A percentile compares a stretch with the other conserved stretches of the same genome.
Evolutionary conservation across 805 yeast species (phyloP).

Genomic region (Wickerhamomyces ciferrii): DNA sequence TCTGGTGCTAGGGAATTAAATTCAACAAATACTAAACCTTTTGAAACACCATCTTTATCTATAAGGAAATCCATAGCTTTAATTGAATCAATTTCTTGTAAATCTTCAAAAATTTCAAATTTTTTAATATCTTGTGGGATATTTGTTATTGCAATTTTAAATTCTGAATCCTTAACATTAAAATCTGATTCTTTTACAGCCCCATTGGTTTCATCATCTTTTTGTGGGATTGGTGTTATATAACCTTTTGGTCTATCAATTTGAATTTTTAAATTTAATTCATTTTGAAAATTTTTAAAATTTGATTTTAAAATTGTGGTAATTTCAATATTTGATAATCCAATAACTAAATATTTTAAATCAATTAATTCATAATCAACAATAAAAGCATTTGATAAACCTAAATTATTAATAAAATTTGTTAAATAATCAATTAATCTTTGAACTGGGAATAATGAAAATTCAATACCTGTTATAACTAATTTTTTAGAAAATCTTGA

Average conservation of each 20-base stretch:
- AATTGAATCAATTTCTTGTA: constrained; percentile 36
- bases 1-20: constrained; percentile 11
- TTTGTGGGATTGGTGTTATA: constrained; percentile 24
- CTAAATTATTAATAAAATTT: constrained; percentile 37
- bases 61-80: constrained; percentile 36
- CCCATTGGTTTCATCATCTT: constrained; percentile 5
- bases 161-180: constrained; percentile 35
- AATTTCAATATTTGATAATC: constrained; percentile 41
- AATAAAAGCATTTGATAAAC: constrained; percentile 35
- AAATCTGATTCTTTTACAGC: too few species aligned
- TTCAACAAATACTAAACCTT: constrained; percentile 57
- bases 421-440: constrained; percentile 41
- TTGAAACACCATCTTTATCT: constrained; percentile 43
- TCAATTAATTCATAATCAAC: constrained; percentile 27
- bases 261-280: constrained; percentile 24
- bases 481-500: constrained; percentile 23
- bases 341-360: constrained; percentile 38
- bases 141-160: constrained; percentile 41
- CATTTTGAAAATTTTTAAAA: constrained; percentile 28
- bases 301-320: constrained; percentile 53
- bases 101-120: constrained; percentile 35
- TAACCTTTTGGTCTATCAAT: constrained; percentile 44
- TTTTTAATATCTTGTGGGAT: constrained; percentile 38
- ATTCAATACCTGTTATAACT: constrained; percentile 24
- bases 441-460: constrained; percentile 23